Evolutionary conservation across 305 asterid genomes (phyloP).

Genomic region (Rubia balearica): DNA sequence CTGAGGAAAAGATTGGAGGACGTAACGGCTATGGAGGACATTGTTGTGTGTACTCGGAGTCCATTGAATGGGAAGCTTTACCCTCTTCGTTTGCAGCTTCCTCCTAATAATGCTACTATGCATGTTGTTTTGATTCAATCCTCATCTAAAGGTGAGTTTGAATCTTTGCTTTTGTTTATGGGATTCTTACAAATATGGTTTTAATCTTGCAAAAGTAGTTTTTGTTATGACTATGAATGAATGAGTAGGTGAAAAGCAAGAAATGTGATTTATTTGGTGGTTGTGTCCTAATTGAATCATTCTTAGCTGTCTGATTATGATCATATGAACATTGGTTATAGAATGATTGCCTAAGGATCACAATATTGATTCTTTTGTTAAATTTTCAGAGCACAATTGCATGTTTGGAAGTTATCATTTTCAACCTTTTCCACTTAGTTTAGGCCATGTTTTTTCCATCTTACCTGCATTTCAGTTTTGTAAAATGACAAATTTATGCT

Average conservation of each 20-base stretch:
- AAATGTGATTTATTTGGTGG: not conserved
- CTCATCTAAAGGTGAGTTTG: slow-evolving; percentile 41
- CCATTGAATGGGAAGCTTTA: slow-evolving; percentile 71
- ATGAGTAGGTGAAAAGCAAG: not conserved
- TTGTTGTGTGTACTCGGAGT: slow-evolving; percentile 59
- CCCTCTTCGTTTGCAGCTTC: slow-evolving; percentile 86
- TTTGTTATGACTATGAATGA: not conserved
- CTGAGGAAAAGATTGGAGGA: slow-evolving; percentile 49
- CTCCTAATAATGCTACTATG: slow-evolving; percentile 75
- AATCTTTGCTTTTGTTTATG: not conserved
- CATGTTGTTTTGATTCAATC: slow-evolving; percentile 60
- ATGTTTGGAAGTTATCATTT: not conserved
- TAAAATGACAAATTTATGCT: too few species aligned
- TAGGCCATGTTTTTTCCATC: too few species aligned
- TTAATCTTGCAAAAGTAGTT: too few species aligned
- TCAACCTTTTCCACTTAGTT: not conserved
- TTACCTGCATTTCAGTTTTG: too few species aligned
- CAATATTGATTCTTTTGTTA: not conserved
- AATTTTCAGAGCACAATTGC: not conserved
- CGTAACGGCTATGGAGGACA: slow-evolving; percentile 47
- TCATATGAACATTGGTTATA: not conserved
- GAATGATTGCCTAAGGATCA: not conserved
- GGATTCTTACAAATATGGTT: not conserved
- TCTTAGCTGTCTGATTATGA: not conserved
- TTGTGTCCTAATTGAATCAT: slow-evolving; percentile 3